Conservation (phyloP, 352 stramenopile genomes). For the Globisporangium megalacanthum region DNA sequence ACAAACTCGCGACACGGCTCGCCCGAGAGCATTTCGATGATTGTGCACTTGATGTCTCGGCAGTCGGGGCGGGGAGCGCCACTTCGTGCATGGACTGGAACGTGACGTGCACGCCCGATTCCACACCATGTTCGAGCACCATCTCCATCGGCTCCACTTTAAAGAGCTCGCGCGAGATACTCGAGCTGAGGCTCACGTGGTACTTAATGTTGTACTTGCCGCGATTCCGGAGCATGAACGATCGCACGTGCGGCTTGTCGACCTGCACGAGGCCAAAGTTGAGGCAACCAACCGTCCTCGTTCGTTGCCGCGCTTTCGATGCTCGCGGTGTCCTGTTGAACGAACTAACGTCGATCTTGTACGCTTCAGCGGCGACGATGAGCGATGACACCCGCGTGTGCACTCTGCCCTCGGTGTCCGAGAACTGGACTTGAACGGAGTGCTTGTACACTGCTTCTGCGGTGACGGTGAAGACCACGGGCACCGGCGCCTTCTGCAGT, state of each 20-base stretch:
- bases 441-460: slow-evolving; percentile 65
- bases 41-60: slow-evolving; percentile 90
- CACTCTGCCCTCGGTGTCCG: slow-evolving; percentile 68
- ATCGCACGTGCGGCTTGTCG: slow-evolving; percentile 69
- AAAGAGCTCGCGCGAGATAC: slow-evolving; percentile 62
- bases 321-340: slow-evolving; percentile 48
- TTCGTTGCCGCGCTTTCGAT: slow-evolving; percentile 11
- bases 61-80: slow-evolving; percentile 85
- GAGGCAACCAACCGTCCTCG: slow-evolving; percentile 61
- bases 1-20: slow-evolving; percentile 88
- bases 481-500: slow-evolving; percentile 54
- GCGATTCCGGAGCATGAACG: slow-evolving; percentile 86
- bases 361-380: slow-evolving; percentile 76
- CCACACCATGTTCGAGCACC: slow-evolving; percentile 70
- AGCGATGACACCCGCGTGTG: slow-evolving; percentile 27
- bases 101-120: slow-evolving; percentile 61
- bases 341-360: slow-evolving; percentile 88
- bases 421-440: slow-evolving; percentile 71
- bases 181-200: slow-evolving; percentile 51
- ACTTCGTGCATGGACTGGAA: slow-evolving; percentile 82
- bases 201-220: slow-evolving; percentile 94
- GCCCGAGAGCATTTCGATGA: slow-evolving; percentile 89
- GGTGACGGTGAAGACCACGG: slow-evolving; percentile 68
- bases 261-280: slow-evolving; percentile 93
- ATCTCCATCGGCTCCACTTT: slow-evolving; percentile 74